phyloP scores from a whole-genome alignment of 495 filamentous ascomycete genomes.

The Trichoderma virens region DNA sequence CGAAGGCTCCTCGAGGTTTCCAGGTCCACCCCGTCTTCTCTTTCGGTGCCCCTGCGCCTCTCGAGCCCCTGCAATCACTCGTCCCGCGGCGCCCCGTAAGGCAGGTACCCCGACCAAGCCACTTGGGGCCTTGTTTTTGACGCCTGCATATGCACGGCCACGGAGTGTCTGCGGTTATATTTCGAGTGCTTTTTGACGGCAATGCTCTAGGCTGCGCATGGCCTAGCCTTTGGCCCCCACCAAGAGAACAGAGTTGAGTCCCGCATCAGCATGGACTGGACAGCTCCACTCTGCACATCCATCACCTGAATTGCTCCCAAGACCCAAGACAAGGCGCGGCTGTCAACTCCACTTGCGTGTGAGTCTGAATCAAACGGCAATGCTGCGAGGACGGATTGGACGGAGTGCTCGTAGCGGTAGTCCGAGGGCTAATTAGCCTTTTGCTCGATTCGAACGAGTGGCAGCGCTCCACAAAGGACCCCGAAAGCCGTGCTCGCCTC shows the following conservation, averaged over 20 bases:
- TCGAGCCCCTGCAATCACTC: not conserved
- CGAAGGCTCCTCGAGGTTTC: not conserved
- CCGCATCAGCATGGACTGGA: not conserved
- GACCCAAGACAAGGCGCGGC: not conserved
- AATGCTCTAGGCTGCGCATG: not conserved
- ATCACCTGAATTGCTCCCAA: not conserved
- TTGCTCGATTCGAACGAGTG: no score
- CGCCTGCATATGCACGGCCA: constrained; percentile 1
- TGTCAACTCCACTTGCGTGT: not conserved
- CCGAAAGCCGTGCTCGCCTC: no score
- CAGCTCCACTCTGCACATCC: not conserved
- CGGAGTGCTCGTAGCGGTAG: no score
- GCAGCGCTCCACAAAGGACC: no score
- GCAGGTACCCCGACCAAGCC: constrained; percentile 7
- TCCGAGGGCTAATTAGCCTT: no score
- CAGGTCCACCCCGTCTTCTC: not conserved
- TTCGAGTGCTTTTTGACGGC: constrained; percentile 2
- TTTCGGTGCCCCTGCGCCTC: constrained; percentile 1
- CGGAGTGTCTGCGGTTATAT: constrained; percentile 8
- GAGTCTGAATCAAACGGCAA: not conserved
- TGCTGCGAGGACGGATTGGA: no score
- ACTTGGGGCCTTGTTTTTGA: not conserved
- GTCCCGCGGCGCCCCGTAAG: constrained; percentile 8
- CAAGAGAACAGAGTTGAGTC: not conserved
- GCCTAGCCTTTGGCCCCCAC: constrained; percentile 1